Conservation (phyloP, 305 asterid species). For the Euphrasia arctica region DNA sequence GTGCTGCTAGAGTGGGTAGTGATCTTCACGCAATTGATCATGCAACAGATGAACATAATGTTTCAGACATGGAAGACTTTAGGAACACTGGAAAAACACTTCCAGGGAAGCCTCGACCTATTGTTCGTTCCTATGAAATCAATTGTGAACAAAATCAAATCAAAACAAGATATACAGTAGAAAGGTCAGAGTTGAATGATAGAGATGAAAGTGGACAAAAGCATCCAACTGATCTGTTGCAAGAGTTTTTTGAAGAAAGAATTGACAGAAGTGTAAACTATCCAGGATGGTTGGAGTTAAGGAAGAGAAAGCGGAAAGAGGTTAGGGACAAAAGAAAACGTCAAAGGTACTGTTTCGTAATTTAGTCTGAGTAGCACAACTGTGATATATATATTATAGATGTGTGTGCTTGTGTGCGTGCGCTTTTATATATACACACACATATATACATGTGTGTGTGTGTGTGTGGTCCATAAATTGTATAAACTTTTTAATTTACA, state of each 20-base stretch:
- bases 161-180: constrained; percentile 35
- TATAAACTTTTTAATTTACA: too few relatives aligned
- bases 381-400: background rate
- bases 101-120: constrained; percentile 56
- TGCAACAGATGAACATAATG: constrained; percentile 40
- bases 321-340: constrained; percentile 80
- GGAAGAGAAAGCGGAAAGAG: constrained; percentile 95
- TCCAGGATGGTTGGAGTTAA: constrained; percentile 93
- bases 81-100: constrained; percentile 43
- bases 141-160: constrained; percentile 38
- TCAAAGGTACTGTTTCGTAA: constrained; percentile 50
- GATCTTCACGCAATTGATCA: constrained; percentile 38
- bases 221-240: constrained; percentile 35
- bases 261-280: constrained; percentile 67
- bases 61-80: constrained; percentile 86
- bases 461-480: too few relatives aligned
- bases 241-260: constrained; percentile 46
- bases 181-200: constrained; percentile 39
- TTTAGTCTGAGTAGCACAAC: constrained; percentile 5
- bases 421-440: too few relatives aligned
- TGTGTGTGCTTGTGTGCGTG: background rate
- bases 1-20: constrained; percentile 32
- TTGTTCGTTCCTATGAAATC: constrained; percentile 59
- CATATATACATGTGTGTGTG: too few relatives aligned
- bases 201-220: constrained; percentile 32